Evolutionary conservation across 306 rosid genomes (phyloP), one percentile per base, ranked within the genome.

Genomic region (Prunus salicina): DNA sequence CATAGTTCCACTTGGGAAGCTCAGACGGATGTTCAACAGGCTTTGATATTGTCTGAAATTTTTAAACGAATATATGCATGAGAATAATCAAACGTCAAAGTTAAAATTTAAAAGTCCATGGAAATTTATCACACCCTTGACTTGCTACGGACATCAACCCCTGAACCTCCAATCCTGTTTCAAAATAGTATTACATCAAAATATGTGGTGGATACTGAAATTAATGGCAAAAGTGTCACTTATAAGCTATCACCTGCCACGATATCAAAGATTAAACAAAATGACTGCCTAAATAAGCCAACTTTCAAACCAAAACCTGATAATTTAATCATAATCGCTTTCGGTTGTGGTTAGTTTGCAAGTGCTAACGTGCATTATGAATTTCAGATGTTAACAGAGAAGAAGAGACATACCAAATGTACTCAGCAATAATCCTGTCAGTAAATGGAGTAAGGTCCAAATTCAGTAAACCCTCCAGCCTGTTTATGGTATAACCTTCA

Each of bases 1-100:
- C 99, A 60, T 91, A 96, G 72, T 96, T 96, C 99, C 99, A 96
- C 80, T 87, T 96, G 22, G 99, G 98, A 72, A 96, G 98, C 90
- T 96, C 98, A 74, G 99, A 92, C 18, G 98, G 98, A 84, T 91
- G 89, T 67, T 88, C 86, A 78, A 96, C 98, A 20, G 99, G 99
- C 86, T 68, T 96, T 75, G 98, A 19, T 71, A 96, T 79, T 66
- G 99, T 92, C 99, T 96, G 81, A 77, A 78, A 12, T 85, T 80
- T 27, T 72, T 51, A 65, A 53, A 76, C 28, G 83, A 24, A 46
- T 10, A 60, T 28, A 46, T 25, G 64, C 56, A 73, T 73, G 10
- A 58, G 76, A 71, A 67, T 64, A 47, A 79, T 61, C 67, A 72
- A 65, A 67, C 68, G 15, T 50, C 25, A 68, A 68, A 20, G 13